A percentile compares a stretch with the other conserved stretches of the same genome.
Evolutionary conservation across 805 yeast species (phyloP).

Genomic region (Candida broadrunensis): DNA sequence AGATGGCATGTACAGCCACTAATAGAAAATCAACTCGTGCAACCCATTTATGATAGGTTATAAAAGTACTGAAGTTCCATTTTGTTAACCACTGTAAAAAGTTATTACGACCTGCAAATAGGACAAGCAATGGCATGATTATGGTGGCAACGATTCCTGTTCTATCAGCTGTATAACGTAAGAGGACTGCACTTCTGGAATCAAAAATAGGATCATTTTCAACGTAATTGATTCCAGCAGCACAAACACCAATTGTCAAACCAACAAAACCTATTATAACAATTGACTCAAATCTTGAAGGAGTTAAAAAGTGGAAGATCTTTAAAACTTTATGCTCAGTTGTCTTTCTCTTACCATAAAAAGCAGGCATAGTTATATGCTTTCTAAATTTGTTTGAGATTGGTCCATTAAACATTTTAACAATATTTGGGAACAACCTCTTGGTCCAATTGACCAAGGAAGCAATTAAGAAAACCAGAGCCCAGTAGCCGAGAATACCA

Average conservation of each 20-base stretch:
- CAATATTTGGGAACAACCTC: slow-evolving; percentile 36
- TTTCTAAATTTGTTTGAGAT: slow-evolving; percentile 20
- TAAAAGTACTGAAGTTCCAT: slow-evolving; percentile 46
- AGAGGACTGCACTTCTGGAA: slow-evolving; percentile 14
- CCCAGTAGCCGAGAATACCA: slow-evolving; percentile 49
- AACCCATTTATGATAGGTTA: slow-evolving; percentile 45
- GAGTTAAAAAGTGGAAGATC: slow-evolving; percentile 20
- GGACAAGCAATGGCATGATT: slow-evolving; percentile 49
- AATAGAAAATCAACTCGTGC: slow-evolving; percentile 31
- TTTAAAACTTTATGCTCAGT: slow-evolving; percentile 7
- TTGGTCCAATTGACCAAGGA: slow-evolving; percentile 41
- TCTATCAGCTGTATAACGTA: slow-evolving; percentile 45
- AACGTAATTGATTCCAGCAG: slow-evolving; percentile 1
- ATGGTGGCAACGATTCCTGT: slow-evolving; percentile 47
- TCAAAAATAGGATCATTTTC: slow-evolving; percentile 24
- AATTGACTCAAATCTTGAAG: slow-evolving; percentile 34
- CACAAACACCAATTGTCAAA: slow-evolving; percentile 13
- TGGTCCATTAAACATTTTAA: slow-evolving; percentile 25
- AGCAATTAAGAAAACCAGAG: slow-evolving; percentile 37
- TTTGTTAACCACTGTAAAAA: slow-evolving; percentile 57
- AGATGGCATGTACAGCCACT: slow-evolving; percentile 27
- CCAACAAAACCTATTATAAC: slow-evolving; percentile 20
- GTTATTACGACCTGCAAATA: slow-evolving; percentile 65
- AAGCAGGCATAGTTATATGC: slow-evolving; percentile 27
- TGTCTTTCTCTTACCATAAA: slow-evolving; percentile 34